These are phyloP conservation scores for Collybia sp. DNA, from an alignment of 768 basidiomycete genomes.

Conservation along the genomic window DNA sequence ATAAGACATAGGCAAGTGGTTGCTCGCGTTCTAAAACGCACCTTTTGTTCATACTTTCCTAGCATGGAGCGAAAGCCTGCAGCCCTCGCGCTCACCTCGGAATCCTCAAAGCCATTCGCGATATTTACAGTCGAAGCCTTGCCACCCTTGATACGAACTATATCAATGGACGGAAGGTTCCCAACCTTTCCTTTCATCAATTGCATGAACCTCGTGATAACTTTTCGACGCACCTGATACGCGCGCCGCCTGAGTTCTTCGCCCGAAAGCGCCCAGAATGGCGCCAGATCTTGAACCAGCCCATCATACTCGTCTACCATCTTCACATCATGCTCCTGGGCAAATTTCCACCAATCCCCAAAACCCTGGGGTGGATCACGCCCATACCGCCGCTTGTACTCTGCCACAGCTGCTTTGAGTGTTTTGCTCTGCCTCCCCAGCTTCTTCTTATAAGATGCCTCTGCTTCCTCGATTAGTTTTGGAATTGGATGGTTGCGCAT, in stretches of 20 bases:
- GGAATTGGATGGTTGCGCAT: slow-evolving; percentile 91
- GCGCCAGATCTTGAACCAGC: slow-evolving; percentile 73
- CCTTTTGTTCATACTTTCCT: slow-evolving; percentile 60
- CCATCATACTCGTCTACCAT: slow-evolving; percentile 90
- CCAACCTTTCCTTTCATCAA: slow-evolving; percentile 48
- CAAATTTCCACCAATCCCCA: slow-evolving; percentile 86
- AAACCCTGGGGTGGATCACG: slow-evolving; percentile 87
- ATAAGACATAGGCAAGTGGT: neutral
- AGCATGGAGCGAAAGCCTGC: slow-evolving; percentile 75
- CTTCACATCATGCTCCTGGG: slow-evolving; percentile 62
- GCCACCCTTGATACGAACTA: slow-evolving; percentile 77
- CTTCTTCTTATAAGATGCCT: slow-evolving; percentile 60
- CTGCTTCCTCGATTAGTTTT: slow-evolving; percentile 78
- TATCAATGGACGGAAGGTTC: slow-evolving; percentile 75
- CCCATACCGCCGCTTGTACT: slow-evolving; percentile 77
- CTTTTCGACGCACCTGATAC: slow-evolving; percentile 38
- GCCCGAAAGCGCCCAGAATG: slow-evolving; percentile 77
- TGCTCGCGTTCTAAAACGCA: slow-evolving; percentile 24
- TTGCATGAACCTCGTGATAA: neutral
- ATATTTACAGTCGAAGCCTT: slow-evolving; percentile 54
- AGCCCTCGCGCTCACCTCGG: slow-evolving; percentile 74
- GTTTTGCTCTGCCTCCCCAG: slow-evolving; percentile 77
- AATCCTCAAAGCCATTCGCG: slow-evolving; percentile 53
- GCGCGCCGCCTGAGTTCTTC: slow-evolving; percentile 67
- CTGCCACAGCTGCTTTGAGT: slow-evolving; percentile 69